These are phyloP conservation scores for Aspergillus fijiensis DNA, from an alignment of 2,329 filamentous ascomycete genomes.

Conservation along the genomic window DNA sequence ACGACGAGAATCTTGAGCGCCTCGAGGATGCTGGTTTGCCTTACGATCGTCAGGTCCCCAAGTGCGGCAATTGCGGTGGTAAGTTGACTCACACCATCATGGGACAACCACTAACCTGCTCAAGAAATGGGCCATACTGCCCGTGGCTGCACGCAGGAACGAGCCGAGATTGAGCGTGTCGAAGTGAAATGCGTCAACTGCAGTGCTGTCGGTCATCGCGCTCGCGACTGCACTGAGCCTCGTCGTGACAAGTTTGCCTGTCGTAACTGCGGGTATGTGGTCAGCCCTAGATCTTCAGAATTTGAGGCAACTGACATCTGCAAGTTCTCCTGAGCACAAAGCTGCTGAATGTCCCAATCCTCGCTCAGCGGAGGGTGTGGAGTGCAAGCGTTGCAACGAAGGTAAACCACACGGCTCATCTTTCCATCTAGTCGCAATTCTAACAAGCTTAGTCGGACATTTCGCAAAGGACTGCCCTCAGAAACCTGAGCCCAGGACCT, in stretches of 20 bases:
- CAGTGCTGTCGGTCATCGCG: slow-evolving; percentile 47
- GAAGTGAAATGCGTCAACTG: slow-evolving; percentile 55
- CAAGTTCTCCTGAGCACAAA: slow-evolving; percentile 46
- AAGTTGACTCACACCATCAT: slow-evolving; percentile 15
- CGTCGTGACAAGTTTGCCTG: slow-evolving; percentile 46
- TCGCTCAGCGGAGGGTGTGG: slow-evolving; percentile 44
- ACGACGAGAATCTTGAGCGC: slow-evolving; percentile 54
- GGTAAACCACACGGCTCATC: slow-evolving; percentile 22
- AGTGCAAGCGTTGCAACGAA: slow-evolving; percentile 47
- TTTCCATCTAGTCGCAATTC: not conserved
- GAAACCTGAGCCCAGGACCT: slow-evolving; percentile 35
- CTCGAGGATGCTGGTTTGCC: slow-evolving; percentile 53
- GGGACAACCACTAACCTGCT: not conserved
- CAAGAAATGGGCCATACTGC: slow-evolving; percentile 50
- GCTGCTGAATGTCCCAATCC: slow-evolving; percentile 51
- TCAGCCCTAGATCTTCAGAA: not conserved
- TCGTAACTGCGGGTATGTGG: slow-evolving; percentile 53
- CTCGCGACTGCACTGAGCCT: slow-evolving; percentile 46
- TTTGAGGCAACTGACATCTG: slow-evolving; percentile 19
- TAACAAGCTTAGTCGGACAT: slow-evolving; percentile 38
- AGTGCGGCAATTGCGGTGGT: slow-evolving; percentile 53
- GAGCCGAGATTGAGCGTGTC: slow-evolving; percentile 37
- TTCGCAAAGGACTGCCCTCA: slow-evolving; percentile 50
- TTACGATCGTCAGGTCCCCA: slow-evolving; percentile 51
- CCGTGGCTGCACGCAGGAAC: slow-evolving; percentile 51